Conservation (phyloP, 2,329 filamentous ascomycete genomes). For the Cryphonectria parasitica region DNA sequence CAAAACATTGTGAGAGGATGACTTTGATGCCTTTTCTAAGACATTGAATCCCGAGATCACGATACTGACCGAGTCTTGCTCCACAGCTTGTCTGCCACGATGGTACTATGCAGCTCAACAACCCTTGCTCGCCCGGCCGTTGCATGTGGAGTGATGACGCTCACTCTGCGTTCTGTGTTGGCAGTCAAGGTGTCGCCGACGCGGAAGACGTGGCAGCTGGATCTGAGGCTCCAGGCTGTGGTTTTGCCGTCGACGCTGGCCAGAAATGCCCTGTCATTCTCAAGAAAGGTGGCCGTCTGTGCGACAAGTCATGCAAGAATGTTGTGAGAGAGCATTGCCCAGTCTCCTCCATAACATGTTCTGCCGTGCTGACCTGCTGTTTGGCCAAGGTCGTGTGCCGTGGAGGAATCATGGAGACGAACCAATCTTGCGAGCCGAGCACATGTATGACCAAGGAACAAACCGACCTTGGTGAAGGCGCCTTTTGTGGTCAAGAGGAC, state of each 20-base stretch:
- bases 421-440: neutral
- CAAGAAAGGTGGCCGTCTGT: neutral
- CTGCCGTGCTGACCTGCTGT: neutral
- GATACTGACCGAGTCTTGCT: neutral
- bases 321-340: neutral
- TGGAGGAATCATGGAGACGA: neutral
- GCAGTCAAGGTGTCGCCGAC: no score
- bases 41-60: neutral
- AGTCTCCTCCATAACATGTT: neutral
- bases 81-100: constrained; percentile 9
- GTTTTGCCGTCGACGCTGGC: neutral
- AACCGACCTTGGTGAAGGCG: neutral
- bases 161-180: neutral
- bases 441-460: neutral
- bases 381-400: constrained; percentile 2
- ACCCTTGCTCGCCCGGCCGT: neutral
- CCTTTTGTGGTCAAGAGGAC: neutral
- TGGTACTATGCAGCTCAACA: constrained; percentile 6
- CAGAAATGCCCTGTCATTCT: neutral
- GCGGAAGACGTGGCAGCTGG: neutral
- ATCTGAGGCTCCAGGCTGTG: neutral
- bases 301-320: neutral
- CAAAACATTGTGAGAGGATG: neutral
- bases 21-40: neutral
- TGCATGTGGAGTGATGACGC: constrained; percentile 11